phyloP scores from a whole-genome alignment of 140 eudicot species.

The Ambrosia hybrid region DNA sequence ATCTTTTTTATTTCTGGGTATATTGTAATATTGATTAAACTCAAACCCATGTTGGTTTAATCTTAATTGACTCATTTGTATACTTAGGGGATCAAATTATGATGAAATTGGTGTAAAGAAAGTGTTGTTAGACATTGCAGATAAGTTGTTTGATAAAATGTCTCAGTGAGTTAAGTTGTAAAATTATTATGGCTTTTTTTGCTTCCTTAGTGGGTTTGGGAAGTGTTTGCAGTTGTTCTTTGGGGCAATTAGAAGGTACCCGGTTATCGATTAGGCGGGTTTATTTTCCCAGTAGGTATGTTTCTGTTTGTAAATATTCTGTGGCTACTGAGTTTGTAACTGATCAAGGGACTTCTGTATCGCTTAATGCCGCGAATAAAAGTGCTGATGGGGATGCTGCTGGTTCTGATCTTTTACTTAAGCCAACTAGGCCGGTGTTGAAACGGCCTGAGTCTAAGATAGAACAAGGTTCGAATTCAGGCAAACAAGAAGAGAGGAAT shows the following conservation, averaged over 20 bases:
- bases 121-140: constrained; percentile 28
- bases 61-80: constrained; percentile 8
- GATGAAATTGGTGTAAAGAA: constrained; percentile 2
- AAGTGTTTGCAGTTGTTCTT: constrained; percentile 57
- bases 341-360: constrained; percentile 65
- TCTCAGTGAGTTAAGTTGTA: constrained; percentile 32
- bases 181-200: constrained; percentile 55
- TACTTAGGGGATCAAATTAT: constrained; percentile 14
- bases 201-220: constrained; percentile 89
- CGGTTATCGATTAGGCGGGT: constrained; percentile 54
- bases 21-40: not conserved
- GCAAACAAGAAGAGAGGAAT: constrained; percentile 54
- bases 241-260: constrained; percentile 56
- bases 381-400: constrained; percentile 45
- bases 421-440: constrained; percentile 65
- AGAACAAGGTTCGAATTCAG: constrained; percentile 31
- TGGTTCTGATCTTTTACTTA: constrained; percentile 43
- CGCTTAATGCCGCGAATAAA: constrained; percentile 54
- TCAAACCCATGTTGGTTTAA: not conserved
- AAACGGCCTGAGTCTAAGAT: constrained; percentile 44
- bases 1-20: not conserved
- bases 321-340: constrained; percentile 67
- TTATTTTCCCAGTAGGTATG: constrained; percentile 54
- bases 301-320: constrained; percentile 65
- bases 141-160: constrained; percentile 34